Evolutionary conservation across 805 yeast genomes (phyloP).

Genomic region (Lachancea cidri): DNA sequence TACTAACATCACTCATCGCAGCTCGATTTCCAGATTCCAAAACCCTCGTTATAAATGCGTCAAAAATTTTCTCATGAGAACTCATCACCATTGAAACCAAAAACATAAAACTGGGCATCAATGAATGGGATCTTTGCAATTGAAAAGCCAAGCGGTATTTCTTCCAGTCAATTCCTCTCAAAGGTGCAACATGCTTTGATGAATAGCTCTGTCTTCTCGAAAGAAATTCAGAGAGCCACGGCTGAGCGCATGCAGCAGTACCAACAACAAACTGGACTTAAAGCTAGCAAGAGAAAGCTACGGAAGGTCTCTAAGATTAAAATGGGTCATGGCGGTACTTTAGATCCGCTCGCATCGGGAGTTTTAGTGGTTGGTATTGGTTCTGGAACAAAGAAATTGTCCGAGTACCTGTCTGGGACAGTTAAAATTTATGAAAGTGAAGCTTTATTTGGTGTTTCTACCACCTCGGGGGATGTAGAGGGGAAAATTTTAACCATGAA

Average conservation of each 20-base stretch:
- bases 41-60: slow-evolving; percentile 9
- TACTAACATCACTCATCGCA: slow-evolving; percentile 5
- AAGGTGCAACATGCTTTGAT: slow-evolving; percentile 61
- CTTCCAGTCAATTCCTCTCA: slow-evolving; percentile 70
- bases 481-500: slow-evolving; percentile 70
- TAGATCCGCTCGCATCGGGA: slow-evolving; percentile 96
- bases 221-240: slow-evolving; percentile 46
- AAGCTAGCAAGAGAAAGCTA: slow-evolving; percentile 47
- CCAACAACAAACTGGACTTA: slow-evolving; percentile 37
- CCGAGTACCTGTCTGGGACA: slow-evolving; percentile 66
- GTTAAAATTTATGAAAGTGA: slow-evolving; percentile 75
- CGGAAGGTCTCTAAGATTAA: slow-evolving; percentile 57
- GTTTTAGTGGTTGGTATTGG: slow-evolving; percentile 91
- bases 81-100: slow-evolving; percentile 1
- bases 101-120: neutral
- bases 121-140: slow-evolving; percentile 95
- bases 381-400: slow-evolving; percentile 77
- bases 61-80: slow-evolving; percentile 1
- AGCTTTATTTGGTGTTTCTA: slow-evolving; percentile 82
- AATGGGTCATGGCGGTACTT: slow-evolving; percentile 97
- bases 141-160: slow-evolving; percentile 79
- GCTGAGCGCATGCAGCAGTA: slow-evolving; percentile 41
- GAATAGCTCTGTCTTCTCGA: slow-evolving; percentile 50
- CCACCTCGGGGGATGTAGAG: slow-evolving; percentile 91
- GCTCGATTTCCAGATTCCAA: slow-evolving; percentile 19